Base-by-base conservation (phyloP, 225 moss, liverwort and hornwort species). In the Sphagnum contortum region DNA sequence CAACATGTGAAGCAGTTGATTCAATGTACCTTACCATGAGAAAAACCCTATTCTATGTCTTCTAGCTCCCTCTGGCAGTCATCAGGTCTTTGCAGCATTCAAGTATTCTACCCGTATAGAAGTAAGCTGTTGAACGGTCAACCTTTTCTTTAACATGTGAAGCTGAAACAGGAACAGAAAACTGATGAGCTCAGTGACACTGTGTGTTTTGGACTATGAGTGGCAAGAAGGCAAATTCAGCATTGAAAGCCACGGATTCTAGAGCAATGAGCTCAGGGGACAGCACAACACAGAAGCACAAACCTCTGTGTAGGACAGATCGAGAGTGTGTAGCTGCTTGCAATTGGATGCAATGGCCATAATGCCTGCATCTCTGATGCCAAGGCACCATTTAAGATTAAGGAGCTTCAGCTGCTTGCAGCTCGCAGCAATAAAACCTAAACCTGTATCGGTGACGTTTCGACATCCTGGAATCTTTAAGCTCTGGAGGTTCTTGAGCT, bases 291-390 rank as follows among this genome's bases (percentile, higher is more conserved):
- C 0, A 29, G 29, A 29, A 29, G 29, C 29, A 48, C 62, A 8
- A 77, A 94, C 88, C 74, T 89, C 88, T 13, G 94, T 94, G 55
- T 81, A 89, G 48, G 94, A 94, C 50, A 91, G 77, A 58, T 91
- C 91, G 45, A 91, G 49, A 60, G 75, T 76, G 64, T 87, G 81
- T 49, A 94, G 72, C 54, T 56, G 73, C 57, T 65, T 71, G 78
- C 94, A 94, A 62, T 76, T 77, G 48, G 63, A 12, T 14, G 83
- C 81, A 64, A 94, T 69, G 44, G 59, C 29, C 50, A 73, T 74
- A 65, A 90, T 76, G 67, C 94, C 89, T 29, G 6, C 55, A 61
- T 94, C 94, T 4, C 83, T 79, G 8, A 91, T 13, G 57, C 82
- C 93, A 45, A 85, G 3, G 56, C 94, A 94, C 72, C 62, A 87